Evolutionary conservation across 257 asterid species (phyloP), one percentile per base, ranked within the genome.

Genomic region (Forsythia suspensa): DNA sequence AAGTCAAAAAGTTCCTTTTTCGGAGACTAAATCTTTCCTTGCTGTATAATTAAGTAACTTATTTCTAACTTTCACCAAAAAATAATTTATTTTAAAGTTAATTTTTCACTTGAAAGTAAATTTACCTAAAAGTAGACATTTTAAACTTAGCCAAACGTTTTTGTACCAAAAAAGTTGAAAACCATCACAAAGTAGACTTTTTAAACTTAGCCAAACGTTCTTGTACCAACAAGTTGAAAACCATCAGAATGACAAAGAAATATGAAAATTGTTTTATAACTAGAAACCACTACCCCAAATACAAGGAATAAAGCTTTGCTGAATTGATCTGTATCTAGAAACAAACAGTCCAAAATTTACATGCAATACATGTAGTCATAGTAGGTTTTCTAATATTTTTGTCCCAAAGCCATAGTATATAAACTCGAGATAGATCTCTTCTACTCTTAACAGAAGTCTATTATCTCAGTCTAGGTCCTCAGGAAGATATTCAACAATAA

Each of bases 291-390:
- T 63, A 63, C 39, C 40, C 20, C 15, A 63, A 24, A 63, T 63
- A 21, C 70, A 24, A 29, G 18, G 34, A n/a, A n/a, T n/a, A 12
- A 46, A 46, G 61, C 39, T 46, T 10, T n/a, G 16, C 70, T 29
- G 70, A 63, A 18, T 29, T 41, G 46, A 38, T 37, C 65, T 15
- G 48, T 9, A 41, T 39, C 16, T 13, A 36, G 52, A 38, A 68
- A 52, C 66, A 68, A 74, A 83, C 41, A 42, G 36, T 65, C 40
- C 73, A 79, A 42, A 38, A 77, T 20, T 3, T 34, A 51, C 72
- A 71, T 70, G 76, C 21, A 36, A 78, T 39, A 73, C 52, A 71
- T 29, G 34, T 29, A 40, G 34, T 29, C 63, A 15, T 11, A 24
- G 71, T 57, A 59, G 36, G 20, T 18, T 55, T 8, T 79, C 78